Evolutionary conservation across 2,329 filamentous ascomycete genomes (phyloP).

Genomic region (Dothistroma pini): DNA sequence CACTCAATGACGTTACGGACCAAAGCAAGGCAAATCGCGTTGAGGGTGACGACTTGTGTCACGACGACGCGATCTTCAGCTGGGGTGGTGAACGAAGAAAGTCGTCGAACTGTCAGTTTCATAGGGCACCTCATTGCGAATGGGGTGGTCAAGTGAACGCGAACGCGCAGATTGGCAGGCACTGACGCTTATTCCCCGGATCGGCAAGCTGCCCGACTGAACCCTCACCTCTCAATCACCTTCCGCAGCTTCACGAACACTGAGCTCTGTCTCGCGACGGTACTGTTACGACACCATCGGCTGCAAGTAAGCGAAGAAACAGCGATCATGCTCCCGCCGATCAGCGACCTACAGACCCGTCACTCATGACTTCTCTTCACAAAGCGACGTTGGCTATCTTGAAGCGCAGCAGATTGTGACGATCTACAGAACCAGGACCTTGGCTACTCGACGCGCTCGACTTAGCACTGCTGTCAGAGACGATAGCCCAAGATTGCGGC

Average conservation of each 20-base stretch:
- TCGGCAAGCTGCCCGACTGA: background rate
- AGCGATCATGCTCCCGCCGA: background rate
- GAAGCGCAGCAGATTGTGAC: no score
- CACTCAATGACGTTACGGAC: background rate
- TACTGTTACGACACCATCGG: background rate
- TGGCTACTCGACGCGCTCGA: no score
- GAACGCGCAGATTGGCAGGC: background rate
- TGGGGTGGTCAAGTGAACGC: background rate
- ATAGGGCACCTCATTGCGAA: background rate
- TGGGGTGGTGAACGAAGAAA: background rate
- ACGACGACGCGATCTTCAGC: background rate
- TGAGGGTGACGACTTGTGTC: background rate
- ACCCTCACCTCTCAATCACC: no score
- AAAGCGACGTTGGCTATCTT: no score
- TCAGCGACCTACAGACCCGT: no score
- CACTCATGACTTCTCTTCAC: no score
- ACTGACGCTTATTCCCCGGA: background rate
- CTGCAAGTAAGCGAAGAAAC: constrained; percentile 1
- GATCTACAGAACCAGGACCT: no score
- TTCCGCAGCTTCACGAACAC: no score
- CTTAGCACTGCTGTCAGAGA: no score
- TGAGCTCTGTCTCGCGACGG: no score
- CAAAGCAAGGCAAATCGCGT: constrained; percentile 8
- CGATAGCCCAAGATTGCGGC: background rate
- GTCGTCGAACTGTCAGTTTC: constrained; percentile 1